Percentiles rank a stretch among this genome's conserved stretches.
These are phyloP conservation scores for Pythium vanterpoolii DNA, from an alignment of 352 stramenopile genomes.

Conservation along the genomic window DNA sequence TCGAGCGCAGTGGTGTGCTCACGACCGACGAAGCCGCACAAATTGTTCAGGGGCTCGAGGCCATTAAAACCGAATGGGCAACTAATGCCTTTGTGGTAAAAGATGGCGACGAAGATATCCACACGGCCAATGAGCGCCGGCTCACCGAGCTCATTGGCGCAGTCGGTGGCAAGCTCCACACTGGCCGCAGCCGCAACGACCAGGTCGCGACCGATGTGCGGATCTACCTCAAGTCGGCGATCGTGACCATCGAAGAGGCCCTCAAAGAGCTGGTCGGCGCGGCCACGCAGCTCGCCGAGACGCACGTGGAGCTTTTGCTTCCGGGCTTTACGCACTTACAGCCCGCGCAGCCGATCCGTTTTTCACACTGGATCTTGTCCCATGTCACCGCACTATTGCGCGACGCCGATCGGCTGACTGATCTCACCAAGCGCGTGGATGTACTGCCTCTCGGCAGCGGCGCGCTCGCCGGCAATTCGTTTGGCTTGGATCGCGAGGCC, in stretches of 20 bases:
- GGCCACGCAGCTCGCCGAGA: constrained; percentile 84
- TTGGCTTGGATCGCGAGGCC: constrained; percentile 94
- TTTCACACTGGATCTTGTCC: constrained; percentile 97
- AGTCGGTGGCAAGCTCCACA: constrained; percentile 98
- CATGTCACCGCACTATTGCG: constrained; percentile 93
- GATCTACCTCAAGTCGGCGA: constrained; percentile 90
- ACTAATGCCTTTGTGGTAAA: constrained; percentile 82
- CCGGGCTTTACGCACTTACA: constrained; percentile 99
- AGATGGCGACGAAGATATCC: constrained; percentile 98
- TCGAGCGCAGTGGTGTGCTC: constrained; percentile 91
- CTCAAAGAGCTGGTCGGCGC: constrained; percentile 91
- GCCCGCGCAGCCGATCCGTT: constrained; percentile 97
- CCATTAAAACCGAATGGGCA: constrained; percentile 89
- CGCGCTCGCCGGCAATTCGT: constrained; percentile 97
- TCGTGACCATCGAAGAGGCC: constrained; percentile 59
- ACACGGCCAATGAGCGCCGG: constrained; percentile 98
- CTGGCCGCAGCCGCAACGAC: constrained; percentile 95
- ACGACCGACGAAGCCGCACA: constrained; percentile 81
- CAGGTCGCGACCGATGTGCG: constrained; percentile 98
- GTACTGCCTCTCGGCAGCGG: constrained; percentile 96
- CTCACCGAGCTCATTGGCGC: constrained; percentile 96
- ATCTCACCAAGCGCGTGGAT: constrained; percentile 95
- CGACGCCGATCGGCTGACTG: constrained; percentile 92
- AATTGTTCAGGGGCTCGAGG: constrained; percentile 87
- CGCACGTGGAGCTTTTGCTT: constrained; percentile 96